These are phyloP conservation scores for Cercospora nicotianae DNA, from an alignment of 2,329 filamentous ascomycete genomes.

Conservation along the genomic window DNA sequence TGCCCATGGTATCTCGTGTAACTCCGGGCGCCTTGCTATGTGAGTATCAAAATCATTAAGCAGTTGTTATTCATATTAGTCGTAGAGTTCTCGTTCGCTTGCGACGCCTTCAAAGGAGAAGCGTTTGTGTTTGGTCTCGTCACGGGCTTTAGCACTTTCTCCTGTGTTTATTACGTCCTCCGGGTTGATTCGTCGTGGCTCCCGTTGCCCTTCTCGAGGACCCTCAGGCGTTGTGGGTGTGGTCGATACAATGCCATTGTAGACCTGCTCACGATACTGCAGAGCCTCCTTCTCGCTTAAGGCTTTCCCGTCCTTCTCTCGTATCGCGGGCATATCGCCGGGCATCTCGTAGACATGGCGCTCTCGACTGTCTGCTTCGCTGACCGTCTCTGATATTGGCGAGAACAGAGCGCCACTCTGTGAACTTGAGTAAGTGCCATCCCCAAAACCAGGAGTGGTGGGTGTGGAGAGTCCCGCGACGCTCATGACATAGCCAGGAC, in stretches of 20 bases:
- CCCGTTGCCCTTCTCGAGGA: constrained; percentile 16
- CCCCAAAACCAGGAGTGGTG: constrained; percentile 26
- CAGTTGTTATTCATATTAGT: constrained; percentile 12
- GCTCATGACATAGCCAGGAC: constrained; percentile 24
- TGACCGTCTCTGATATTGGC: constrained; percentile 25
- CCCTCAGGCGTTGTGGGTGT: constrained; percentile 18
- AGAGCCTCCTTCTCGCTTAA: constrained; percentile 52
- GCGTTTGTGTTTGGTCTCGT: constrained; percentile 20
- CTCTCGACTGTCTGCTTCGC: constrained; percentile 35
- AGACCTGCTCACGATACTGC: constrained; percentile 46
- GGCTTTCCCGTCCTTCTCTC: constrained; percentile 50
- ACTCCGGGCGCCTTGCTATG: constrained; percentile 7
- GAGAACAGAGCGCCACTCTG: constrained; percentile 27
- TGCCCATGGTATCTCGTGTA: constrained; percentile 5
- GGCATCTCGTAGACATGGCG: constrained; percentile 50
- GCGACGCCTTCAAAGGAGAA: constrained; percentile 31
- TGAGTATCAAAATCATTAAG: neutral
- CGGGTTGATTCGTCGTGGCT: constrained; percentile 29
- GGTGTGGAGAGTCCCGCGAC: constrained; percentile 17
- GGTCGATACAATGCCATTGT: constrained; percentile 46
- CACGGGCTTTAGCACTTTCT: constrained; percentile 12
- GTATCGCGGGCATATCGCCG: constrained; percentile 56
- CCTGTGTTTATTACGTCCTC: constrained; percentile 29
- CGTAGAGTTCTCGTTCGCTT: constrained; percentile 18
- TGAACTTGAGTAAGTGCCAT: constrained; percentile 33